These are phyloP conservation scores for Cyberlindnera subsufficiens DNA, from an alignment of 805 yeast species.

Conservation along the genomic window DNA sequence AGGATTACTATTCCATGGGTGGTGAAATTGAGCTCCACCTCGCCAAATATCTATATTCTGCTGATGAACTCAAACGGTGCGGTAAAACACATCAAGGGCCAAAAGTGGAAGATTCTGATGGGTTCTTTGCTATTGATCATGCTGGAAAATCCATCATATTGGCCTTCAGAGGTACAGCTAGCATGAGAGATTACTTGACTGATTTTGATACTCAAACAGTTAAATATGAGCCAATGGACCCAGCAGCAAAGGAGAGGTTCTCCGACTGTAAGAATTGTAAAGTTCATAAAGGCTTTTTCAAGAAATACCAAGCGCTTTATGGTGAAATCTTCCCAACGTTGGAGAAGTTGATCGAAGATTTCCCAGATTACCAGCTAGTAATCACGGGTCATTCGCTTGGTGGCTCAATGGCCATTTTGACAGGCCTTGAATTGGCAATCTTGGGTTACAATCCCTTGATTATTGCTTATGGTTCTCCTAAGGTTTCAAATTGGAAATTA, in stretches of 20 bases:
- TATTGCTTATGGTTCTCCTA: slow-evolving; percentile 63
- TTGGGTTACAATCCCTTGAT: slow-evolving; percentile 52
- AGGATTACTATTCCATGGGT: slow-evolving; percentile 2
- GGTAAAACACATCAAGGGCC: background rate
- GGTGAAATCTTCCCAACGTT: slow-evolving; percentile 25
- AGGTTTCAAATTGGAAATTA: slow-evolving; percentile 50
- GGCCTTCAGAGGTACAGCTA: slow-evolving; percentile 58
- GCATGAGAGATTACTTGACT: slow-evolving; percentile 53
- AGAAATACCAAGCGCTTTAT: slow-evolving; percentile 37
- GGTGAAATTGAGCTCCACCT: slow-evolving; percentile 4
- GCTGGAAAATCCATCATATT: slow-evolving; percentile 35
- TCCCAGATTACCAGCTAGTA: slow-evolving; percentile 46
- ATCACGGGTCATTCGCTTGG: slow-evolving; percentile 75
- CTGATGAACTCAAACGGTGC: background rate
- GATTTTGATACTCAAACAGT: slow-evolving; percentile 40
- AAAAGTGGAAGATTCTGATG: slow-evolving; percentile 21
- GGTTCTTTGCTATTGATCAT: slow-evolving; percentile 50
- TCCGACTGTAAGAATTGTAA: slow-evolving; percentile 41
- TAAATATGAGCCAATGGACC: slow-evolving; percentile 17
- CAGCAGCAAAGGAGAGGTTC: slow-evolving; percentile 8
- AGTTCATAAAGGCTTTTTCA: slow-evolving; percentile 60
- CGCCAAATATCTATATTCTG: slow-evolving; percentile 5
- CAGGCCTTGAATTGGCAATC: slow-evolving; percentile 55
- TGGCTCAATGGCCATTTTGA: slow-evolving; percentile 60
- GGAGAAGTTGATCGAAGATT: slow-evolving; percentile 26